phyloP scores from a whole-genome alignment of 2,329 filamentous ascomycete species.

The Arthrobotrys conoides region DNA sequence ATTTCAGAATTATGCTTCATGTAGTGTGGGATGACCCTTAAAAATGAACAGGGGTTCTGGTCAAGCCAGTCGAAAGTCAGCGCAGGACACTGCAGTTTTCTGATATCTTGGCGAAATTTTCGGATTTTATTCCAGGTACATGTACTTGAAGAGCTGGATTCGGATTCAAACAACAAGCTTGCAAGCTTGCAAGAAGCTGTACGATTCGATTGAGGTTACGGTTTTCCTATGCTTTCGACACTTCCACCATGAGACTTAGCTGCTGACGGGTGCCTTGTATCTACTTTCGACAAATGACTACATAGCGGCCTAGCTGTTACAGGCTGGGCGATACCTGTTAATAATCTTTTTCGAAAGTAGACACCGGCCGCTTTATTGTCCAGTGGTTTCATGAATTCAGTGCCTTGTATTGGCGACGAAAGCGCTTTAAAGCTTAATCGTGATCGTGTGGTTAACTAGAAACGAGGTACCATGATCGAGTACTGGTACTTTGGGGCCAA shows the following conservation, averaged over 20 bases:
- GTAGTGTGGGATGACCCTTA: slow-evolving; percentile 13
- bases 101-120: not conserved
- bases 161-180: no score
- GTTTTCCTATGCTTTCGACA: not conserved
- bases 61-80: not conserved
- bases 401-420: not conserved
- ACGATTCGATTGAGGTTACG: no score
- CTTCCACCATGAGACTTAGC: not conserved
- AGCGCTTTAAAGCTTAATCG: no score
- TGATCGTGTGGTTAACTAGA: not conserved
- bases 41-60: slow-evolving; percentile 24
- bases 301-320: no score
- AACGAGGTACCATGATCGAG: not conserved
- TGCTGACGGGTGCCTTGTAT: no score
- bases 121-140: not conserved
- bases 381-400: not conserved
- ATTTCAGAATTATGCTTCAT: not conserved
- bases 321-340: not conserved
- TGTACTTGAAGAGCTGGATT: not conserved
- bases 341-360: not conserved
- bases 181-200: no score
- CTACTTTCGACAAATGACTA: no score
- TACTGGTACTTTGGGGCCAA: not conserved
- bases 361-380: not conserved
- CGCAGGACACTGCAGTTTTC: not conserved